Conservation (phyloP, 345 rosid species). For the Aquilaria malaccensis region DNA sequence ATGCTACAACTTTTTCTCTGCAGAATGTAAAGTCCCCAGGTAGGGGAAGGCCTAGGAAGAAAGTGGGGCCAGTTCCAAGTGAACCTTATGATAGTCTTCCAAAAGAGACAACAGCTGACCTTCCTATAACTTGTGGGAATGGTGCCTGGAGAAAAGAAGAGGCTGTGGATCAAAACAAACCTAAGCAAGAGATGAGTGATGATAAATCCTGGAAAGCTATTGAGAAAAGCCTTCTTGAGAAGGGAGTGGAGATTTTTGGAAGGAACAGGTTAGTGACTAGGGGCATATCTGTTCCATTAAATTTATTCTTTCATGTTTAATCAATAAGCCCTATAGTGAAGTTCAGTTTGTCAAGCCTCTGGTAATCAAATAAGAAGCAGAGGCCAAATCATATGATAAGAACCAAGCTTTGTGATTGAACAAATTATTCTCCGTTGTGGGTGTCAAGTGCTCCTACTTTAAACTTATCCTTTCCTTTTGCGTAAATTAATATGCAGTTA, state of each 20-base stretch:
- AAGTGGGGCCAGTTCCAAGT: conserved; percentile 29
- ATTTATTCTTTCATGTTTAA: too few relatives aligned
- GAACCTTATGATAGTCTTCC: conserved; percentile 30
- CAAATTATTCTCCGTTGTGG: too few relatives aligned
- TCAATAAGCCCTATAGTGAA: too few relatives aligned
- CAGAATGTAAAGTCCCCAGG: conserved; percentile 53
- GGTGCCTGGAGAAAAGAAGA: conserved; percentile 57
- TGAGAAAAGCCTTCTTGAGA: conserved; percentile 84
- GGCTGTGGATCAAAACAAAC: conserved; percentile 50
- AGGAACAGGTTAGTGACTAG: conserved; percentile 61
- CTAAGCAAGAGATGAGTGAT: conserved; percentile 42
- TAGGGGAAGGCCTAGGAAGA: conserved; percentile 52
- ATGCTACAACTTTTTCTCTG: conserved; percentile 65
- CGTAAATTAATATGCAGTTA: too few relatives aligned
- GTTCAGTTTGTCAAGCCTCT: too few relatives aligned
- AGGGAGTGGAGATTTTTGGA: conserved; percentile 94
- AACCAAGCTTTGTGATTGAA: too few relatives aligned
- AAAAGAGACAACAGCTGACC: conserved; percentile 37
- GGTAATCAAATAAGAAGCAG: too few relatives aligned
- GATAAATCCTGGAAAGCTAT: conserved; percentile 71
- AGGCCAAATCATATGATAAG: too few relatives aligned
- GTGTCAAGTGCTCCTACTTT: too few relatives aligned
- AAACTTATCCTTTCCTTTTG: too few relatives aligned
- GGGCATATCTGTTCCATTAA: not conserved
- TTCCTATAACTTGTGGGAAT: conserved; percentile 35